Percentiles rank a stretch among this genome's conserved stretches.
These are phyloP conservation scores for Argentina anserina DNA, from an alignment of 306 rosid genomes.

Conservation along the genomic window DNA sequence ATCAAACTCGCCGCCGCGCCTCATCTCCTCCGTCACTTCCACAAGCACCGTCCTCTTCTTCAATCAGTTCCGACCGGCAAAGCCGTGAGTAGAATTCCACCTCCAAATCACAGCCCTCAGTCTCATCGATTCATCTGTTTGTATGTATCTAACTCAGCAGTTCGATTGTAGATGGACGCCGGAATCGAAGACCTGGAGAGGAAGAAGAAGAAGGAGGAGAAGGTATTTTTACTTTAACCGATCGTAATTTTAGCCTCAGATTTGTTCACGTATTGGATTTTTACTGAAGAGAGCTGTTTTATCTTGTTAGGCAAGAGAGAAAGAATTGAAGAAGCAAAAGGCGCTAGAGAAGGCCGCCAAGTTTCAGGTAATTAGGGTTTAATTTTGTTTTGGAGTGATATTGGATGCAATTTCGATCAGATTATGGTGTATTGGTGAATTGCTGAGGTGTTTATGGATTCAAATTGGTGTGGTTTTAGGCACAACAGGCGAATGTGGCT, in stretches of 20 bases:
- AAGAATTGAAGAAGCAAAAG: conserved; percentile 78
- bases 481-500: conserved; percentile 55
- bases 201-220: conserved; percentile 90
- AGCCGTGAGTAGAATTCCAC: neutral
- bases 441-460: conserved; percentile 1
- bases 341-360: conserved; percentile 71
- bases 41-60: neutral
- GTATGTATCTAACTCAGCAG: neutral
- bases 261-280: too few species aligned
- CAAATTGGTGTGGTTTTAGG: conserved; percentile 27
- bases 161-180: conserved; percentile 26
- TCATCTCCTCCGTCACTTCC: neutral
- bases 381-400: neutral
- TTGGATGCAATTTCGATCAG: neutral
- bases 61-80: neutral
- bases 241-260: too few species aligned
- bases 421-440: neutral
- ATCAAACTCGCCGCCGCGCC: neutral
- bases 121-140: neutral
- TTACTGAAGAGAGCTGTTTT: neutral
- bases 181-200: conserved; percentile 77
- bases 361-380: conserved; percentile 48
- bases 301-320: conserved; percentile 94
- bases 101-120: neutral
- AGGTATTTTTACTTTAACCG: conserved; percentile 34